Conservation (phyloP, 139 green algal species). For the Penium margaritaceum region DNA sequence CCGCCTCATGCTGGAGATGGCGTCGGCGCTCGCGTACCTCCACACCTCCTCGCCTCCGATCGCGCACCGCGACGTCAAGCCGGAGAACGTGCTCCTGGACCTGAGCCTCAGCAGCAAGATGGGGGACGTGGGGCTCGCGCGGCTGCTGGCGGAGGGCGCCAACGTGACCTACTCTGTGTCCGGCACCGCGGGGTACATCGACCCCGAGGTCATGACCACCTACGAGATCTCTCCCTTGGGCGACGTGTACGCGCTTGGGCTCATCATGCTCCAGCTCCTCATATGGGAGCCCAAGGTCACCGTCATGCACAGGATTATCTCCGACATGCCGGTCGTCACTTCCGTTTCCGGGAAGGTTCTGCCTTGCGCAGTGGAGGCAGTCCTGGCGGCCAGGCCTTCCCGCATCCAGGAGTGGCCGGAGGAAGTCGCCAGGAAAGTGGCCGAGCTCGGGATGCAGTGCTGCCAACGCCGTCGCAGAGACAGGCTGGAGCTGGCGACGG, state of each 20-base stretch:
- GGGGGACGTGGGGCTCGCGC: background rate
- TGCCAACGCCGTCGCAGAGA: background rate
- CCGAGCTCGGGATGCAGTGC: background rate
- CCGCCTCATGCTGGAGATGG: background rate
- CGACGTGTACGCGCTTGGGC: background rate
- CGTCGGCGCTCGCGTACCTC: background rate
- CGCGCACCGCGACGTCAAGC: slow-evolving; percentile 3
- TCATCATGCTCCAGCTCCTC: background rate
- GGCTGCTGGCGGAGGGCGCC: background rate
- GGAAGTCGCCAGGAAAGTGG: background rate
- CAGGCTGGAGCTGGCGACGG: background rate
- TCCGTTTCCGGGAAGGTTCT: no score
- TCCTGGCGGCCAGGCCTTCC: no score
- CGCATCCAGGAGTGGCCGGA: background rate
- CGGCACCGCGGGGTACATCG: background rate
- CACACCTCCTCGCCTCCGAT: background rate
- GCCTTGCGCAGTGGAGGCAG: no score
- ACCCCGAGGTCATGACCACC: background rate
- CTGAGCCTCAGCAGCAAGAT: background rate
- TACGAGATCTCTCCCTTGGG: background rate
- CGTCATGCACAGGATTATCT: background rate
- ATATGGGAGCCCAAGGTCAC: background rate
- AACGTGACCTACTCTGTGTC: background rate
- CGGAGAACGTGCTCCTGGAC: slow-evolving; percentile 1
- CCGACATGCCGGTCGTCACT: no score